phyloP scores from a whole-genome alignment of 495 filamentous ascomycete genomes.

The Zalerion maritima region DNA sequence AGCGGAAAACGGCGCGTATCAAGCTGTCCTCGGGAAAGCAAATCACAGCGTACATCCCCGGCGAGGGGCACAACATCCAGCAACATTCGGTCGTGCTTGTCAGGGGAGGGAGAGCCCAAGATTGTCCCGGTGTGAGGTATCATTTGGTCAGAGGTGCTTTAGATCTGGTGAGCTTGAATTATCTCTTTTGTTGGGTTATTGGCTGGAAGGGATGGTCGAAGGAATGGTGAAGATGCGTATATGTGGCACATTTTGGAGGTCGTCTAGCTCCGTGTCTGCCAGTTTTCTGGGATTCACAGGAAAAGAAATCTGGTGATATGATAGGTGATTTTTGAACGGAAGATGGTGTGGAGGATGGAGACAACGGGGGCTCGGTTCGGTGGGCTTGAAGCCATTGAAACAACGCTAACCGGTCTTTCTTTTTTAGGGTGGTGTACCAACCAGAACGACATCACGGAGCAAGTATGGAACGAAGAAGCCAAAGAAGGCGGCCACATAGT shows the following conservation, averaged over 20 bases:
- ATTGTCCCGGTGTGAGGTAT: conserved; percentile 98
- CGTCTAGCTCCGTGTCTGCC: neutral
- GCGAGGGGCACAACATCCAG: conserved; percentile 97
- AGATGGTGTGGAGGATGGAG: neutral
- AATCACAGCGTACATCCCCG: conserved; percentile 84
- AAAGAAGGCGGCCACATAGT: conserved; percentile 42
- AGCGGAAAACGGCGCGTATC: conserved; percentile 82
- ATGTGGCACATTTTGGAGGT: no score
- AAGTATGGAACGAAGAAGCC: conserved; percentile 99
- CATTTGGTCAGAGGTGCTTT: conserved; percentile 79
- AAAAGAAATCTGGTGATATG: neutral
- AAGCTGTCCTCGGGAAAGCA: conserved; percentile 74
- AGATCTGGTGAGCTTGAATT: conserved; percentile 63
- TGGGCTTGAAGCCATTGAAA: no score
- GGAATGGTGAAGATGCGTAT: no score
- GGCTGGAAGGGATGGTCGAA: neutral
- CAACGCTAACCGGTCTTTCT: conserved; percentile 10
- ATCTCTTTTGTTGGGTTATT: conserved; percentile 1
- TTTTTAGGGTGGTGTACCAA: conserved; percentile 74
- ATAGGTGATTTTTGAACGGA: conserved; percentile 4
- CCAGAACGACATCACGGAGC: conserved; percentile 65
- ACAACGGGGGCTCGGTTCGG: no score
- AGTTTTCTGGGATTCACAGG: conserved; percentile 1
- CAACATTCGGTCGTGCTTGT: conserved; percentile 96
- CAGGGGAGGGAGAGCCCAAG: conserved; percentile 77